Evolutionary conservation across 169 alveolate species (phyloP).

Genomic region (Neospora caninum): DNA sequence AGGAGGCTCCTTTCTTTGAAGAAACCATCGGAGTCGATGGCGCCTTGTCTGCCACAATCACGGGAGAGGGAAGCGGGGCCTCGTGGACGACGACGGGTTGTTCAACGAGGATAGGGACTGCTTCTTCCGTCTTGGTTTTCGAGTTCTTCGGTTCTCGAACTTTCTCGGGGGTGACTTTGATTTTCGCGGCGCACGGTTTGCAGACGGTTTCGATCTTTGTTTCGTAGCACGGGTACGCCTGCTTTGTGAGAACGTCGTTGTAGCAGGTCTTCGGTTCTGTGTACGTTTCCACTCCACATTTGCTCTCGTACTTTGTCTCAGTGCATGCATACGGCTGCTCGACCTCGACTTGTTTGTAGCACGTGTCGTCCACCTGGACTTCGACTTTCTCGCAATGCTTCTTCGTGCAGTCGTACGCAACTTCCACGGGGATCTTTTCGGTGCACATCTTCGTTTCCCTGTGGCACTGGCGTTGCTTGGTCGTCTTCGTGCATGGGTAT

Average conservation of each 20-base stretch:
- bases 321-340: constrained; percentile 62
- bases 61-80: background rate
- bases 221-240: constrained; percentile 67
- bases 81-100: background rate
- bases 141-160: background rate
- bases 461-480: constrained; percentile 56
- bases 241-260: constrained; percentile 62
- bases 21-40: background rate
- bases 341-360: constrained; percentile 59
- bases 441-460: constrained; percentile 54
- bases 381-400: constrained; percentile 57
- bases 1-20: background rate
- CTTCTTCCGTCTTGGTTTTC: background rate
- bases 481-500: constrained; percentile 63
- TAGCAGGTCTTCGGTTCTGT: constrained; percentile 60
- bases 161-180: constrained; percentile 19
- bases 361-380: constrained; percentile 53
- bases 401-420: constrained; percentile 66
- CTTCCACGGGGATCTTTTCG: constrained; percentile 58
- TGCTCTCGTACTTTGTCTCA: constrained; percentile 51
- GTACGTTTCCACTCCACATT: constrained; percentile 57
- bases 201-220: constrained; percentile 41
- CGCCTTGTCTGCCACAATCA: background rate
- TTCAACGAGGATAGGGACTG: background rate
- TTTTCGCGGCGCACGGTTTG: constrained; percentile 29